phyloP scores from a whole-genome alignment of 2,329 filamentous ascomycete genomes.

The Raffaelea ambrosiae region DNA sequence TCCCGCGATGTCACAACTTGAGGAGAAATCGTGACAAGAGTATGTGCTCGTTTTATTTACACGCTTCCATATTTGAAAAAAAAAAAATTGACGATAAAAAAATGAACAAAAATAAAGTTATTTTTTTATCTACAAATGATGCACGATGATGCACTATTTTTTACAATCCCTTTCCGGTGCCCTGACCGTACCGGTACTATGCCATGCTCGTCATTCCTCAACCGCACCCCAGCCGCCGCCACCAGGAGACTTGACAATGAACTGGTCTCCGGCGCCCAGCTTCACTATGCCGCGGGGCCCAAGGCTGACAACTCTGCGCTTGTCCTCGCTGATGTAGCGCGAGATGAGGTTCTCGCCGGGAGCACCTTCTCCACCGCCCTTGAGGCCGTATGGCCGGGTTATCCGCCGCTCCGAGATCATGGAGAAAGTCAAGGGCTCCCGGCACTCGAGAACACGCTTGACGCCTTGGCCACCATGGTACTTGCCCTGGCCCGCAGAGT shows the following conservation, averaged over 20 bases:
- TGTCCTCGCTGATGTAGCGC: constrained; percentile 29
- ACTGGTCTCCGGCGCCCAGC: constrained; percentile 61
- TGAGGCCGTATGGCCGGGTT: constrained; percentile 70
- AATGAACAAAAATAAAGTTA: not conserved
- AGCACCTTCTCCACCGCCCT: constrained; percentile 69
- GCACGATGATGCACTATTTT: not conserved
- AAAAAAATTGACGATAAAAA: not conserved
- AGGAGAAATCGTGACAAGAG: too few species aligned
- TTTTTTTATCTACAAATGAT: too few species aligned
- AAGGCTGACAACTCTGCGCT: constrained; percentile 49
- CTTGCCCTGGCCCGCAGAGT: constrained; percentile 55
- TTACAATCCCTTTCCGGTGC: not conserved
- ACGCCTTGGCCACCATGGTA: constrained; percentile 66
- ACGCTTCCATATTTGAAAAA: not conserved
- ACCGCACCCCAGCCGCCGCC: not conserved
- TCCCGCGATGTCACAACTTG: too few species aligned
- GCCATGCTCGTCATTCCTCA: not conserved
- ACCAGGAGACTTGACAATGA: not conserved
- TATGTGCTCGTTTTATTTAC: not conserved
- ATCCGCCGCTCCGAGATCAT: constrained; percentile 72
- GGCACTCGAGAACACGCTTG: constrained; percentile 71
- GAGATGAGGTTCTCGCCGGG: constrained; percentile 85
- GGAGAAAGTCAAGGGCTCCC: constrained; percentile 65
- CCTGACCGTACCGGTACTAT: too few species aligned
- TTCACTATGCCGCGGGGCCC: constrained; percentile 71